Percentiles rank a stretch among this genome's conserved stretches.
Conservation (phyloP, 225 moss, liverwort and hornwort species). For the Neckera pumila region DNA sequence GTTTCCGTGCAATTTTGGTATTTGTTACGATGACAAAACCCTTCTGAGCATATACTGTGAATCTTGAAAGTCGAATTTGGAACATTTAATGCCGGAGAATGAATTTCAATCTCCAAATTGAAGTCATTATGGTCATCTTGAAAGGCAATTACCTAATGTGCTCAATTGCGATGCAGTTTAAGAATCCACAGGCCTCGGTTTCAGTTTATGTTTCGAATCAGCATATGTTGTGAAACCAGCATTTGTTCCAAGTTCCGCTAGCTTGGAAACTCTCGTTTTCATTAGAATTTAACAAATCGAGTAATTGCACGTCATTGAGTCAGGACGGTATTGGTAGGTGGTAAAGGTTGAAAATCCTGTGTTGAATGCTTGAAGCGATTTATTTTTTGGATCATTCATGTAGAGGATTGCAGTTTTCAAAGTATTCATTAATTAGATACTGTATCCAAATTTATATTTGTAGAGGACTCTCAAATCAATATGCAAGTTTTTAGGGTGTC, state of each 20-base stretch:
- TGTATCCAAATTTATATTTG: not conserved
- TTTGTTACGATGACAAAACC: not conserved
- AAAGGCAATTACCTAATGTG: not conserved
- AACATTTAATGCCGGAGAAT: not conserved
- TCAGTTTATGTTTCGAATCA: not conserved
- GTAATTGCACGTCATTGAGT: not conserved
- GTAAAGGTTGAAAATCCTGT: not conserved
- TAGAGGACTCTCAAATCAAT: not conserved
- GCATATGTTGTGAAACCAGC: not conserved
- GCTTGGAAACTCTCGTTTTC: not conserved
- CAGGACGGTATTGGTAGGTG: not conserved
- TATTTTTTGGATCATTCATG: not conserved
- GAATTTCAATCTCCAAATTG: not conserved
- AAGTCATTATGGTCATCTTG: not conserved
- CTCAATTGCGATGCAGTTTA: not conserved
- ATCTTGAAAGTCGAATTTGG: not conserved
- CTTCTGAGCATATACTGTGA: not conserved
- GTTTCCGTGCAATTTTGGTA: not conserved
- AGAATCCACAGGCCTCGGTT: not conserved
- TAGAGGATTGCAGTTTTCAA: not conserved
- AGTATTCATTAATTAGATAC: not conserved
- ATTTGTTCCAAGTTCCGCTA: not conserved
- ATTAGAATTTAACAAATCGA: not conserved
- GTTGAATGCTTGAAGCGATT: not conserved
- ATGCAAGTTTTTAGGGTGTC: not conserved